These are phyloP conservation scores for Fusarium lyarnte DNA, from an alignment of 2,329 filamentous ascomycete species.

Conservation along the genomic window DNA sequence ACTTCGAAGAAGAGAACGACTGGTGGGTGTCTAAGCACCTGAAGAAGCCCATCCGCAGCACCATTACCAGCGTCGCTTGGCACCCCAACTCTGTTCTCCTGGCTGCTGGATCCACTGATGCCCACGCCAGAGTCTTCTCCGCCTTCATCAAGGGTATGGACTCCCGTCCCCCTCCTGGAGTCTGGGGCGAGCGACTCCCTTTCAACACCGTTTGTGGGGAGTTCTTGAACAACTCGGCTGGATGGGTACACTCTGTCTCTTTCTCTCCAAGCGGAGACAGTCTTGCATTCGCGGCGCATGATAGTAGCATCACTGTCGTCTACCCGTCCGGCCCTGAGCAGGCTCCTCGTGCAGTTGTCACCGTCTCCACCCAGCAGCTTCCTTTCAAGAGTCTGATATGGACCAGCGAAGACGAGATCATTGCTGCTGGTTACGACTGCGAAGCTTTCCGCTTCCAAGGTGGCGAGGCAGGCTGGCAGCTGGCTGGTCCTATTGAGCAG, in stretches of 20 bases:
- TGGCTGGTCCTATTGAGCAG: slow-evolving; percentile 81
- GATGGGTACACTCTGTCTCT: slow-evolving; percentile 93
- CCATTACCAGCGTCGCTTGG: slow-evolving; percentile 94
- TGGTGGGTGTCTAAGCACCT: slow-evolving; percentile 99
- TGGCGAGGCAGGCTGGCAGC: slow-evolving; percentile 80
- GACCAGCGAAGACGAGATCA: slow-evolving; percentile 91
- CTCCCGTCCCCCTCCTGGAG: slow-evolving; percentile 81
- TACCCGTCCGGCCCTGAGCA: slow-evolving; percentile 93
- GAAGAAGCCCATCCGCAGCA: slow-evolving; percentile 98
- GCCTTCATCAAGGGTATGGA: slow-evolving; percentile 97
- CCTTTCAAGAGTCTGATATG: slow-evolving; percentile 94
- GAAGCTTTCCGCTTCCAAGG: slow-evolving; percentile 93
- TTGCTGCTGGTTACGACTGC: slow-evolving; percentile 90
- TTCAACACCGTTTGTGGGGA: slow-evolving; percentile 99
- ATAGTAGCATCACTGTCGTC: slow-evolving; percentile 95
- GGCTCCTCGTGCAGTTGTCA: slow-evolving; percentile 88
- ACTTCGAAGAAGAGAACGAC: slow-evolving; percentile 99
- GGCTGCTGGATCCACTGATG: slow-evolving; percentile 95
- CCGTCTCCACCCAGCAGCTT: slow-evolving; percentile 86
- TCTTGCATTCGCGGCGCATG: slow-evolving; percentile 93
- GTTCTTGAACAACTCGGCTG: slow-evolving; percentile 93
- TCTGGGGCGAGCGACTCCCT: slow-evolving; percentile 93
- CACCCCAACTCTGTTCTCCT: slow-evolving; percentile 97
- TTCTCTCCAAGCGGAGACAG: slow-evolving; percentile 94
- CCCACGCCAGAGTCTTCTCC: slow-evolving; percentile 93